Evolutionary conservation across 2,329 filamentous ascomycete genomes (phyloP), one percentile per base, ranked within the genome.

Genomic region (Aspergillus persii): DNA sequence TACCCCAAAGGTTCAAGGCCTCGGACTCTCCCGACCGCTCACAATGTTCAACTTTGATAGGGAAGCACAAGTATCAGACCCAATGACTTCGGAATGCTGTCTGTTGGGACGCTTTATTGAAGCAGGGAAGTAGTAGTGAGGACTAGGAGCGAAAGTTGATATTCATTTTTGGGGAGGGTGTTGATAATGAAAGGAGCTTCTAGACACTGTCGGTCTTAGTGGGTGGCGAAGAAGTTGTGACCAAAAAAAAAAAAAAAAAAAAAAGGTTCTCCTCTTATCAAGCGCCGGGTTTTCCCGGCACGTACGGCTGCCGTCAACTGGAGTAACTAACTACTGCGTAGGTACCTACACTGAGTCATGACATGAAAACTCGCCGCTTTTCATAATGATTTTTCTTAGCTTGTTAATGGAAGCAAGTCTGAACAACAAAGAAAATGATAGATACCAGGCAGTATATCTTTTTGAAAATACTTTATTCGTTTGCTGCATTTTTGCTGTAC

Each of bases 51-150:
- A 41, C 30, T 31, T 31, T 31, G 30, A 31, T 31, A 23, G 18
- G 18, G 18, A 23, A 23, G 18, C 18, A 15, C 12, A 41, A 41
- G 3, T 3, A 15, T 41, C 36, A 12, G 36, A n/a, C n/a, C 15
- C 36, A 56, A 70, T 30, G 44, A 26, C 41, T 31, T 50, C 12
- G 54, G 31, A 48, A 39, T 27, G 52, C 30, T 41, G 12, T 6
- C 36, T 41, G 36, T 41, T 12, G 36, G 5, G 36, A 41, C n/a
- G 36, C 36, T 41, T 12, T 50, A n/a, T 41, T 31, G 48, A 50
- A 50, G 27, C 27, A 50, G 26, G 4, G 27, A 8, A 12, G 29
- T n/a, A 56, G 50, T 56, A 48, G 50, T 52, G 36, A 59, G 30
- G 29, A 47, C 44, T n/a, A 48, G n/a, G 36, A 41, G n/a, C n/a